Evolutionary conservation across 495 filamentous ascomycete genomes (phyloP).

Genomic region (Trichoderma erinaceum): DNA sequence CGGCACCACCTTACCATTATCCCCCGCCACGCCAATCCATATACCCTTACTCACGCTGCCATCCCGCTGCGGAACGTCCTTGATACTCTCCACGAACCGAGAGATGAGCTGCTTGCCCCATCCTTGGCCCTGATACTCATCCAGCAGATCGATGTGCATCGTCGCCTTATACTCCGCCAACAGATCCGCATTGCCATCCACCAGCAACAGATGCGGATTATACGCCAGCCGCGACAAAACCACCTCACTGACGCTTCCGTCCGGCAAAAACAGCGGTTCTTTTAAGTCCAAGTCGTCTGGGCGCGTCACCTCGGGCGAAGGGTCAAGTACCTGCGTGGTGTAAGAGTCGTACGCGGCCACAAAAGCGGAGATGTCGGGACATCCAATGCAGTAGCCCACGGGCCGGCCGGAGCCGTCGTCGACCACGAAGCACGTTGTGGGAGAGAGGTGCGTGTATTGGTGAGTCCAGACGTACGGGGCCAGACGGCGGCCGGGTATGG

Average conservation of each 20-base stretch:
- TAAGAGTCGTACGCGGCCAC: constrained; percentile 27
- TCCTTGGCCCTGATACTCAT: constrained; percentile 29
- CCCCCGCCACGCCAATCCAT: constrained; percentile 32
- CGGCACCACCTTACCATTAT: constrained; percentile 38
- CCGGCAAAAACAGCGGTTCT: constrained; percentile 21
- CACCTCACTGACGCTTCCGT: constrained; percentile 23
- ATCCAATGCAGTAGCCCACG: constrained; percentile 38
- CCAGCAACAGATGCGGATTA: constrained; percentile 28
- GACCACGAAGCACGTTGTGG: constrained; percentile 32
- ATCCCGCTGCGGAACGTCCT: constrained; percentile 16
- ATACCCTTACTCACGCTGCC: constrained; percentile 28
- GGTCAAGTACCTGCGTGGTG: constrained; percentile 25
- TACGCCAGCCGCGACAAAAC: constrained; percentile 32
- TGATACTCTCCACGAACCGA: constrained; percentile 26
- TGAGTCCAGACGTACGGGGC: constrained; percentile 42
- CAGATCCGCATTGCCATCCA: constrained; percentile 28
- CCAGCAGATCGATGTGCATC: constrained; percentile 40
- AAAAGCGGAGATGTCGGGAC: constrained; percentile 31
- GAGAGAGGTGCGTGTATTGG: constrained; percentile 36
- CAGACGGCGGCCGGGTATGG: constrained; percentile 22
- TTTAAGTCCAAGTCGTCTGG: constrained; percentile 21
- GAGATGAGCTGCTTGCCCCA: constrained; percentile 36
- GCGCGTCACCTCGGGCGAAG: constrained; percentile 21
- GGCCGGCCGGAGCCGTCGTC: constrained; percentile 34
- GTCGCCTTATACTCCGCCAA: constrained; percentile 28